Conservation (phyloP, 2,329 filamentous ascomycete species). For the Aureobasidium sp. region DNA sequence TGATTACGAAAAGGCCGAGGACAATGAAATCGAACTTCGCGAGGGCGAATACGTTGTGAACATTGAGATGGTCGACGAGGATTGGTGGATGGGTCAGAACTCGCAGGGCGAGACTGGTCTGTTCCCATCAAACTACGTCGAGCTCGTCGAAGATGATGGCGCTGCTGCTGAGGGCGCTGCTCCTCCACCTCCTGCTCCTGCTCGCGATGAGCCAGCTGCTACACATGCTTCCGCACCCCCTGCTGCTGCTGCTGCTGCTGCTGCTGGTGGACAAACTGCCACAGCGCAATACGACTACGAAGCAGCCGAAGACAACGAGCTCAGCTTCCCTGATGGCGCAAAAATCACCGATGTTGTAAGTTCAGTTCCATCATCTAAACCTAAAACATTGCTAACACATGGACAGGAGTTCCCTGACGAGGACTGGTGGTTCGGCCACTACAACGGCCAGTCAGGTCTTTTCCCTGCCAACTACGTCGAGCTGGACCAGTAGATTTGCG, state of each 20-base stretch:
- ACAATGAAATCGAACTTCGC: constrained; percentile 86
- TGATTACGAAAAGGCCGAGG: constrained; percentile 96
- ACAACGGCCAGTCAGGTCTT: constrained; percentile 69
- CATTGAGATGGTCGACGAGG: constrained; percentile 95
- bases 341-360: constrained; percentile 71
- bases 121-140: constrained; percentile 97
- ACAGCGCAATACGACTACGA: constrained; percentile 93
- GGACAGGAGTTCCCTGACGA: constrained; percentile 89
- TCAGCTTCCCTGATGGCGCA: constrained; percentile 83
- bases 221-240: constrained; percentile 27
- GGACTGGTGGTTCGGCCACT: constrained; percentile 96
- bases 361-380: constrained; percentile 19
- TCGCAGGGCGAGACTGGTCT: constrained; percentile 74
- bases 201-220: constrained; percentile 29
- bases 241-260: constrained; percentile 37
- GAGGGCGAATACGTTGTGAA: constrained; percentile 85
- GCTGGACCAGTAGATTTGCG: constrained; percentile 35
- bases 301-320: constrained; percentile 84
- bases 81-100: constrained; percentile 99
- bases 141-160: constrained; percentile 62
- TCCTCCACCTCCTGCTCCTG: constrained; percentile 30
- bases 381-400: constrained; percentile 23
- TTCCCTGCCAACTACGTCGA: constrained; percentile 57
- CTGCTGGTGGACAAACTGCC: constrained; percentile 50
- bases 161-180: constrained; percentile 35